Evolutionary conservation across 129 eudicot genomes (phyloP), one percentile per base, ranked within the genome.

Genomic region (Sambucus nigra): DNA sequence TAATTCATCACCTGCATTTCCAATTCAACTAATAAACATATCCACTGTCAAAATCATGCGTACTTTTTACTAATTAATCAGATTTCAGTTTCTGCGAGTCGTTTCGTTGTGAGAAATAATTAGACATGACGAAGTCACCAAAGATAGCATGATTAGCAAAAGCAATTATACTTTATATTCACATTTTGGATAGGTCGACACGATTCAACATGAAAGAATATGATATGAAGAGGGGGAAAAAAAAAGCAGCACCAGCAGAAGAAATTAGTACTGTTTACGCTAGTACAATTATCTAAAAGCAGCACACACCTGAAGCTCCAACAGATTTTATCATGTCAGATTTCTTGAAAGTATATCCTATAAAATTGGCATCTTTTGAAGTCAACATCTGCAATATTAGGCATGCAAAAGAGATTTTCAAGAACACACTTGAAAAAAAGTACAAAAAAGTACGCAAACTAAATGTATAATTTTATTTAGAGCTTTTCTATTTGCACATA

Each of bases 311-410:
- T 78, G 96, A 73, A 69, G 73, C 53, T 75, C 87, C 92, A 54
- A 69, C 84, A 64, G 95, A 75, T 68, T 87, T 82, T 59, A 87
- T 62, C 73, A 82, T 73, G 71, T 87, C 96, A 2, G 96, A 82
- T 53, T 87, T 87, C 78, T 82, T 87, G 69, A 75, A 87, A 54
- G 96, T 87, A 54, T 82, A 87, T 33, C 96, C 96, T 22, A 87
- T 87, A 73, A 87, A 87, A 69, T 87, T 87, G 38, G 96, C 56
- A 77, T 87, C 96, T 74, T 82, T 87, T 31, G 96, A 87, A 28
- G 96, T 76, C 72, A 87, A 82, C 96, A 87, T 87, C 96, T 87
- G 73, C 69, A 74, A 64, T 33, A 60, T 53, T 18, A 55, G 51
- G 9, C 38, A 31, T 31, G 38, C 38, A 31, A 31, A 5, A 31